Base-by-base conservation (phyloP, 306 rosid genomes). In the Quercus dentata region DNA sequence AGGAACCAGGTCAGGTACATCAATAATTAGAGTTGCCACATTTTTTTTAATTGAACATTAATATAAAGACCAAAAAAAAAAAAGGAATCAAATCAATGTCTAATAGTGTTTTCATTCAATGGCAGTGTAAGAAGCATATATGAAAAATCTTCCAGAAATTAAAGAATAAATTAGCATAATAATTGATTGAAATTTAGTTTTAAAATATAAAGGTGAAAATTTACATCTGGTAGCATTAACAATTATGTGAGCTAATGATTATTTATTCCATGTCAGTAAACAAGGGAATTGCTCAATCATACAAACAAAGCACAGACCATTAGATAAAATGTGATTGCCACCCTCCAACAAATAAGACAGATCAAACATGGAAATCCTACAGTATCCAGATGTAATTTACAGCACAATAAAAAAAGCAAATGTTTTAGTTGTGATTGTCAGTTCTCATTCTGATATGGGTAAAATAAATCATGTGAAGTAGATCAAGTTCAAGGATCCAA, bases 1-100 rank as follows among this genome's bases (percentile, higher is more conserved):
- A 83, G 68, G 76, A 14, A 75, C 21, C 20, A 63, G 63, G 87
- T 84, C 83, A 81, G 79, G 75, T 56, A 70, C 31, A 19, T 38
- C 31, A 44, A 79, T 31, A 14, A 31, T 38, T 5, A 35, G 18
- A 7, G 31, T 13, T 18, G 27, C 57, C 30, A 75, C 41, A 27
- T 19, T 27, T 41, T 13, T 27, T 41, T 30, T 44, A 69, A 61
- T 35, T 41, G 41, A 74, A 58, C 58, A 64, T 30, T 79, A 74
- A 15, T 27, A 74, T n/a, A 78, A 80, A 69, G 71, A 54, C n/a
- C 19, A 46, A 38, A 58, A 23, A 21, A 15, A 61, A 23, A 70
- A 25, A 65, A 79, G 30, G 1, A 35, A 4, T 11, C 31, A 33
- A 73, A 44, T 65, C 19, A 57, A 51, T 57, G 25, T 20, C 33